phyloP scores from a whole-genome alignment of 257 asterid genomes.

The Coffea canephora region DNA sequence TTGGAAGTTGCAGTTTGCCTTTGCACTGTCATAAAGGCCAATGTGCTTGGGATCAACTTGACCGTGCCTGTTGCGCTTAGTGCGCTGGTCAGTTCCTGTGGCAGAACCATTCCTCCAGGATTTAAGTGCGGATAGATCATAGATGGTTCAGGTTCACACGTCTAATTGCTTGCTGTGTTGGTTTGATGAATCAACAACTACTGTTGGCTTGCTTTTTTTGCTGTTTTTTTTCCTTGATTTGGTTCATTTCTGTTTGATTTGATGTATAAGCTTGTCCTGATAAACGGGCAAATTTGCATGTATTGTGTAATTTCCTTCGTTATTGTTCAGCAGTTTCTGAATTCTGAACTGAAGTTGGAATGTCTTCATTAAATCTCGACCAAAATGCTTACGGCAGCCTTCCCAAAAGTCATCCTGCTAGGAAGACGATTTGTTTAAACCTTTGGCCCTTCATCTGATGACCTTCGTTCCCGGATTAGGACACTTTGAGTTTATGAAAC shows the following conservation, averaged over 20 bases:
- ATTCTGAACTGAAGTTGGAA: not conserved
- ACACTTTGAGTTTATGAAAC: not conserved
- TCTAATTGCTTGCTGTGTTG: not conserved
- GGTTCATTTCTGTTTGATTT: not conserved
- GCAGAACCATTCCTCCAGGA: constrained; percentile 64
- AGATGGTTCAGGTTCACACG: not conserved
- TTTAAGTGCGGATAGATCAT: constrained; percentile 53
- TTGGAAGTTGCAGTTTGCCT: constrained; percentile 87
- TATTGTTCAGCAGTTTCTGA: not conserved
- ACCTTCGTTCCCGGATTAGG: not conserved
- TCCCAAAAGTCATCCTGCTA: not conserved
- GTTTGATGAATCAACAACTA: not conserved
- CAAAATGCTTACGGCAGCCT: not conserved
- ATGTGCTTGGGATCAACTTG: constrained; percentile 78
- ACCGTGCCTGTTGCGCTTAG: constrained; percentile 71
- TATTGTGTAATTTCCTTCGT: not conserved
- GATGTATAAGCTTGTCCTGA: not conserved
- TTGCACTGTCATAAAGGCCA: constrained; percentile 79
- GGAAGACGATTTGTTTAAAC: not conserved
- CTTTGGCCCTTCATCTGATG: not conserved
- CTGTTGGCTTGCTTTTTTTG: not conserved
- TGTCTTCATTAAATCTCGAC: not conserved
- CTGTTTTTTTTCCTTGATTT: not conserved
- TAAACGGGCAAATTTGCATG: not conserved
- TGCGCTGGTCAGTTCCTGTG: constrained; percentile 59